Base-by-base conservation (phyloP, 73 alveolate species). In the Paramecium sonneborni region DNA sequence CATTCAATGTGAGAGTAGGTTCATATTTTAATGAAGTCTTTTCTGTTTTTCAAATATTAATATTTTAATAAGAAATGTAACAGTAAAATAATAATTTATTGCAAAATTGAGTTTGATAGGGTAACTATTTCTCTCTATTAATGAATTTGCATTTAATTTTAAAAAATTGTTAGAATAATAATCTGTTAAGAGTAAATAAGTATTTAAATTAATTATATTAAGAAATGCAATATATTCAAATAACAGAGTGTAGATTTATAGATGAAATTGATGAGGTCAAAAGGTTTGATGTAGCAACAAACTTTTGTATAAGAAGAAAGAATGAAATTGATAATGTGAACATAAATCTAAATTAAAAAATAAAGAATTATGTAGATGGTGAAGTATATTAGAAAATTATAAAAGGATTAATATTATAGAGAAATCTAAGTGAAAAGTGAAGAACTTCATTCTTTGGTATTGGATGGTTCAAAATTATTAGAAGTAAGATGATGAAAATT, bases 371-470 rank as follows among this genome's bases (percentile, higher is more conserved):
- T 26, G 44, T 62, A 0, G 84, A 62, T 32, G 39, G 48, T 1
- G 84, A 62, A 62, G 84, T 62, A 62, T 23, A 8, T 12, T 11
- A 11, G 3, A 24, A 62, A 30, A 30, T 26, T 30, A 62, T 30
- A 30, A 14, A 11, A 62, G 84, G 84, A 62, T 32, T 15, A 14
- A 26, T 62, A 62, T 62, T 62, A 30, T 6, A 62, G 44, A 62
- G 84, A 62, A 12, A 62, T 62, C 24, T 30, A 62, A 62, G 84
- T 32, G 3, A 62, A 62, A 32, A 62, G 84, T 62, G 84, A 62
- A 12, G 84, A 12, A 5, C 18, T 62, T 23, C 39, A 62, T 62
- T 12, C 39, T 26, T 62, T 23, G 46, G 24, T 28, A 32, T 26
- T 30, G 1, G 39, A 26, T 6, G 38, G 84, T n/a, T 11, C 44